Conservation (phyloP, 768 basidiomycete genomes). For the Phaeotremella skinneri region DNA sequence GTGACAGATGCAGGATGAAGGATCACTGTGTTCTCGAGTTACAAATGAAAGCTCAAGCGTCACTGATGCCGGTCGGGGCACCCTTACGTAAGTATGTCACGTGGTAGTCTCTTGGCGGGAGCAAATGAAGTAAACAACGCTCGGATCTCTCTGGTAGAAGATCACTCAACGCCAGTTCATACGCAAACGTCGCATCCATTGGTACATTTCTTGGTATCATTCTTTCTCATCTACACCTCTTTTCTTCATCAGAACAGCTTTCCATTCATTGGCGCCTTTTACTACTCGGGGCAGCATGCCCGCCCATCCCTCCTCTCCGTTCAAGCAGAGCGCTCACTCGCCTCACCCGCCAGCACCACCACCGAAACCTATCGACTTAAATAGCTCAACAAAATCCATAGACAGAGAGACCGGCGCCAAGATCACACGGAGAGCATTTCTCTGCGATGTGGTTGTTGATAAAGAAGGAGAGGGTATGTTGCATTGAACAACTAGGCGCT, state of each 20-base stretch:
- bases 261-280: too few relatives aligned
- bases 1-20: too few relatives aligned
- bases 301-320: not conserved
- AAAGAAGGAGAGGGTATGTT: constrained; percentile 59
- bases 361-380: constrained; percentile 43
- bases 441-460: constrained; percentile 86
- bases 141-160: too few relatives aligned
- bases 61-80: too few relatives aligned
- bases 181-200: not conserved
- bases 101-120: too few relatives aligned
- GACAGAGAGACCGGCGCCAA: constrained; percentile 46
- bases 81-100: too few relatives aligned
- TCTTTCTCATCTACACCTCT: too few relatives aligned
- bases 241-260: too few relatives aligned
- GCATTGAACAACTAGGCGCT: constrained; percentile 47
- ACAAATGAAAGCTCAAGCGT: too few relatives aligned
- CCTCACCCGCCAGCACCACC: constrained; percentile 32
- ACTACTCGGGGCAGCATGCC: constrained; percentile 1
- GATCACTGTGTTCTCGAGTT: too few relatives aligned
- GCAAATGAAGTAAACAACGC: too few relatives aligned
- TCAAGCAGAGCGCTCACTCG: constrained; percentile 14
- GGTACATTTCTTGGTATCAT: too few relatives aligned
- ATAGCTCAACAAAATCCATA: constrained; percentile 41
- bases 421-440: constrained; percentile 77
- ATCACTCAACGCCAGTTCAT: not conserved